Conservation (phyloP, 2,329 filamentous ascomycete genomes). For the Alternaria solani region DNA sequence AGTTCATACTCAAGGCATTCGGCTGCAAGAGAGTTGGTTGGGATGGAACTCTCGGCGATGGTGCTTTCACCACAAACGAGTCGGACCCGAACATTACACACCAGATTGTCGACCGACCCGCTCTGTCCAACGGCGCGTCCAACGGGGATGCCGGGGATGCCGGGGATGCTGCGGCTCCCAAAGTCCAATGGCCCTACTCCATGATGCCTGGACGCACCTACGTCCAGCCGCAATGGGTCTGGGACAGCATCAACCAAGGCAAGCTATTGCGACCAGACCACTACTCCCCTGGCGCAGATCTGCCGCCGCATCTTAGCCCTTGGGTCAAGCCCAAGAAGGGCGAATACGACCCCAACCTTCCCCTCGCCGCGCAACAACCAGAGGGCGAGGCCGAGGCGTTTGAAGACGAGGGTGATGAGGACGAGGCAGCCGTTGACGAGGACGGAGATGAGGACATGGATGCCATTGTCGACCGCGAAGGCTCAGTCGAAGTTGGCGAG, state of each 20-base stretch:
- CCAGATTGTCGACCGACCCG: constrained; percentile 91
- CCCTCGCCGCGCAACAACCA: constrained; percentile 85
- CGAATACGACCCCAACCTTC: constrained; percentile 87
- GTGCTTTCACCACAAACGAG: constrained; percentile 91
- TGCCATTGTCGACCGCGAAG: constrained; percentile 49
- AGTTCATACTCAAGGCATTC: constrained; percentile 92
- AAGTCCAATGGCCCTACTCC: constrained; percentile 64
- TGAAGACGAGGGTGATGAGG: constrained; percentile 61
- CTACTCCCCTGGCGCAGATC: constrained; percentile 86
- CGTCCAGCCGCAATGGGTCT: constrained; percentile 97
- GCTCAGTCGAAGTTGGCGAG: constrained; percentile 57
- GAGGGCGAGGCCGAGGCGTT: constrained; percentile 82
- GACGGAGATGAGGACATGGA: constrained; percentile 47
- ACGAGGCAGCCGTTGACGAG: constrained; percentile 50
- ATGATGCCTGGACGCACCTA: constrained; percentile 92
- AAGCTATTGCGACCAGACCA: constrained; percentile 85
- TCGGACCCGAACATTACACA: constrained; percentile 89
- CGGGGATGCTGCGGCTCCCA: constrained; percentile 56
- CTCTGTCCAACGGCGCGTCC: constrained; percentile 61
- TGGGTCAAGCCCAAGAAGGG: constrained; percentile 90
- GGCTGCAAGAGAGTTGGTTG: constrained; percentile 96
- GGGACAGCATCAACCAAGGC: constrained; percentile 94
- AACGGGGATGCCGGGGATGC: constrained; percentile 42
- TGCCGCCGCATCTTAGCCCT: constrained; percentile 94
- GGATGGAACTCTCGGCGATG: constrained; percentile 89